Percentiles rank a stretch among this genome's conserved stretches.
Evolutionary conservation across 129 eudicot species (phyloP).

Genomic region (Lonicera japonica): DNA sequence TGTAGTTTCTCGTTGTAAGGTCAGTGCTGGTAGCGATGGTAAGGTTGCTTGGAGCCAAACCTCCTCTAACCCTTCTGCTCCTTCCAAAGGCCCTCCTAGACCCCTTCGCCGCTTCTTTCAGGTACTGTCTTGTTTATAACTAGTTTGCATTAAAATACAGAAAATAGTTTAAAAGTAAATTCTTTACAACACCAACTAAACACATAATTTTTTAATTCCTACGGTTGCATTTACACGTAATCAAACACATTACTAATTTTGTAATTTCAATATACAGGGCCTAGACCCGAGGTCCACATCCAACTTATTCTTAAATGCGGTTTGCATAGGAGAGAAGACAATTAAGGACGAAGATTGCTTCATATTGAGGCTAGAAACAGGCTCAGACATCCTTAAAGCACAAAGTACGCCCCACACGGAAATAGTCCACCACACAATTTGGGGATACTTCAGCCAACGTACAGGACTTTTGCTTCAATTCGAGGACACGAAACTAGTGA

Average conservation of each 20-base stretch:
- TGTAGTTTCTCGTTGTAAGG: conserved; percentile 57
- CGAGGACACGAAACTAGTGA: conserved; percentile 70
- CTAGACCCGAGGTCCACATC: conserved; percentile 72
- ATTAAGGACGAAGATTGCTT: conserved; percentile 55
- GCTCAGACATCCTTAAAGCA: conserved; percentile 42
- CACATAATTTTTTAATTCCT: too few species aligned
- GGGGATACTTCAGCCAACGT: conserved; percentile 76
- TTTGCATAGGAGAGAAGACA: conserved; percentile 63
- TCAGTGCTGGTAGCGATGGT: conserved; percentile 68
- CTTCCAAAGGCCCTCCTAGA: conserved; percentile 73
- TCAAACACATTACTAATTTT: too few species aligned
- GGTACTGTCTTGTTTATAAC: conserved; percentile 22
- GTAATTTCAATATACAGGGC: conserved; percentile 32
- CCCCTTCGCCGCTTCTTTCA: conserved; percentile 79
- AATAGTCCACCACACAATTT: conserved; percentile 55
- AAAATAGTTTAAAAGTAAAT: too few species aligned
- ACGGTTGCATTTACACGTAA: too few species aligned
- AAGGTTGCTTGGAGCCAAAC: conserved; percentile 69
- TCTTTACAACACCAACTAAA: too few species aligned
- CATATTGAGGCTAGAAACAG: conserved; percentile 52
- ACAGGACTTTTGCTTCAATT: conserved; percentile 74
- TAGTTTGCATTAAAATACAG: too few species aligned
- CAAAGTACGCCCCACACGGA: conserved; percentile 68
- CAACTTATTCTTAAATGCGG: conserved; percentile 57
- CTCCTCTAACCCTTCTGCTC: conserved; percentile 43